Percentiles rank a stretch among this genome's conserved stretches.
Evolutionary conservation across 345 rosid genomes (phyloP).

Genomic region (Rhizophora apiculata): DNA sequence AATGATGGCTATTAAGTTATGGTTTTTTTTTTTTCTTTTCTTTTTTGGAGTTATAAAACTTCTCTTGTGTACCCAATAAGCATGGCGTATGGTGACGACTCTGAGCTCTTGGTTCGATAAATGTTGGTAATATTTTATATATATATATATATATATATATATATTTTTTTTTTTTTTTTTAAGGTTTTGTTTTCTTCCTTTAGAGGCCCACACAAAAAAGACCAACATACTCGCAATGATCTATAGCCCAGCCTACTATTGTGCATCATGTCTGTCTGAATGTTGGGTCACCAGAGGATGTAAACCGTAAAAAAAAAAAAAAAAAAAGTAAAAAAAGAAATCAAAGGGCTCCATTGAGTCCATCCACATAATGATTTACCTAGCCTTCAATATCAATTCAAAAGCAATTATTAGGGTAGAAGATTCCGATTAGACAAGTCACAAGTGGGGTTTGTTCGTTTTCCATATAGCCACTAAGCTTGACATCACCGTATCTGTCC

Average conservation of each 20-base stretch:
- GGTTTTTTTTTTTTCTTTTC: too few relatives aligned
- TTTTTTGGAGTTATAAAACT: too few relatives aligned
- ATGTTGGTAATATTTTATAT: constrained; percentile 11
- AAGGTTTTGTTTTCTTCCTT: constrained; percentile 19
- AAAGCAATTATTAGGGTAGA: constrained; percentile 21
- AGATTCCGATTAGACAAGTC: constrained; percentile 15
- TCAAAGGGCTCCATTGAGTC: constrained; percentile 16
- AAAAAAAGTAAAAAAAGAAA: constrained; percentile 4
- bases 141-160: too few relatives aligned
- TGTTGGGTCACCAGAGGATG: constrained; percentile 42
- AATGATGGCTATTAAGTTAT: too few relatives aligned
- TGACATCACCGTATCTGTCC: constrained; percentile 16
- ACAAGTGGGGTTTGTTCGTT: constrained; percentile 13
- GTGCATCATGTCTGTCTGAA: constrained; percentile 26
- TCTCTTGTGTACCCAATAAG: too few relatives aligned
- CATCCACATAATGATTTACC: constrained; percentile 19
- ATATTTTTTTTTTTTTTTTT: constrained; percentile 6
- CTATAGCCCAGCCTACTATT: constrained; percentile 14
- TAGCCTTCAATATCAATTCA: constrained; percentile 11
- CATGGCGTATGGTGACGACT: too few relatives aligned
- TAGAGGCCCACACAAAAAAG: neutral
- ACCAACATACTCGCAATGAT: neutral
- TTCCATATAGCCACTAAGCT: constrained; percentile 16
- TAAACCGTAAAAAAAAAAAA: neutral
- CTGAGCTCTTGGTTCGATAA: constrained; percentile 11